Evolutionary conservation across 192 early-diverging fungal species (phyloP), one percentile per base, ranked within the genome.

Genomic region (Cladochytrium replicatum): DNA sequence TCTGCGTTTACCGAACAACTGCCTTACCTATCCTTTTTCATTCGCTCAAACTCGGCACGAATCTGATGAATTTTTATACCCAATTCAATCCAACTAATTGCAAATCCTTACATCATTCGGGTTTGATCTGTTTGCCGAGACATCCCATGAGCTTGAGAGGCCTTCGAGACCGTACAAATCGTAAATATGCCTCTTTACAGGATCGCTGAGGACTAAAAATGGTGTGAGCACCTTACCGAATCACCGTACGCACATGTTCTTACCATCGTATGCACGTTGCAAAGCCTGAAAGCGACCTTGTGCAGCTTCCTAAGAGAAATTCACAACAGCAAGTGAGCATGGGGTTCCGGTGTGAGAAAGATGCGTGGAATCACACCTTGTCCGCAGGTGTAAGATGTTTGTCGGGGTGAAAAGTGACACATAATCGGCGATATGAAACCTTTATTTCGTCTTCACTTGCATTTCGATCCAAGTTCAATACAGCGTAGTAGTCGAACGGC

Each of bases 391-490:
- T 24, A 21, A 60, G 61, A 51, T 68, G 75, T 43, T 77, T 77
- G 60, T 77, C 75, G 2, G 75, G 75, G 51, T 77, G 75, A 47
- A 77, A 77, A 1, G 55, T 61, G 41, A 77, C 44, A n/a, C 60
- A 63, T 27, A 74, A 48, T 25, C 75, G 60, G 2, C 62, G 52
- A 48, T 70, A 77, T 1, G 75, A 61, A 38, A 68, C 67, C 48
- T 66, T 64, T 13, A 77, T 66, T 8, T 77, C 75, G 6, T 67
- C 68, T 8, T 69, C 67, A 5, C 63, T 56, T n/a, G 74, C 70
- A 55, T 71, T 58, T 4, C 51, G 56, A 17, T 57, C 50, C 4
- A 67, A 39, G 38, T 67, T 67, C n/a, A 67, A 48, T 5, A 67
- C 37, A 22, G 51, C 56, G 32, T 67, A 67, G 53, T 57, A 62